Evolutionary conservation across 1,284 basidiomycete genomes (phyloP).

Genomic region (Leccinum solheimii): DNA sequence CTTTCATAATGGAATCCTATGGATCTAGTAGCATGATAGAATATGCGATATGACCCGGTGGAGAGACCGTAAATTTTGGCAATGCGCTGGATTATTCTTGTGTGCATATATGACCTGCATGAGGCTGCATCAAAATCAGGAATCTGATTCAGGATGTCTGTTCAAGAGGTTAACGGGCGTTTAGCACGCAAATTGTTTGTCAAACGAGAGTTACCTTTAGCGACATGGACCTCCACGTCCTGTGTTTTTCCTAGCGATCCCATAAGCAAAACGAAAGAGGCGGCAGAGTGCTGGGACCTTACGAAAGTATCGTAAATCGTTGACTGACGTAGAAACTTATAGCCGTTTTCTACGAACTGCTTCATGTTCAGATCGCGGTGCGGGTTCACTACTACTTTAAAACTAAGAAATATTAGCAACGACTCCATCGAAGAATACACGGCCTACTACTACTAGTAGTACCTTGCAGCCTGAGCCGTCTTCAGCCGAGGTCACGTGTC

Average conservation of each 20-base stretch:
- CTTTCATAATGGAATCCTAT: slow-evolving; percentile 95
- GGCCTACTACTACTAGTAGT: too few relatives aligned
- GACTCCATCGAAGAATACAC: too few relatives aligned
- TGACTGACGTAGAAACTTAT: neutral
- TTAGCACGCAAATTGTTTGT: neutral
- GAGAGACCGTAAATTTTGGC: slow-evolving; percentile 58
- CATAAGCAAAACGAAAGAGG: neutral
- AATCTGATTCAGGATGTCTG: too few relatives aligned
- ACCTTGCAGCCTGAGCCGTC: too few relatives aligned
- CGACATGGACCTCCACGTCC: neutral
- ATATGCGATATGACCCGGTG: slow-evolving; percentile 75
- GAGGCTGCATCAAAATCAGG: slow-evolving; percentile 30
- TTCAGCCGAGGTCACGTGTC: too few relatives aligned
- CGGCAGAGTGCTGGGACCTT: neutral
- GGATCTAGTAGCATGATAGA: slow-evolving; percentile 79
- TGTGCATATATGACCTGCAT: slow-evolving; percentile 44
- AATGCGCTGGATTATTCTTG: slow-evolving; percentile 57
- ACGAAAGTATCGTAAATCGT: neutral
- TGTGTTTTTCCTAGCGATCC: neutral
- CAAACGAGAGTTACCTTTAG: neutral
- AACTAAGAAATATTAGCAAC: too few relatives aligned
- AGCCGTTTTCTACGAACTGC: slow-evolving; percentile 1
- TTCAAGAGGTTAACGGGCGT: neutral
- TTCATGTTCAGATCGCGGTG: neutral
- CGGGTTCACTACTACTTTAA: too few relatives aligned